These are phyloP conservation scores for Colletotrichum tamarilloi DNA, from an alignment of 2,329 filamentous ascomycete genomes.

Conservation along the genomic window DNA sequence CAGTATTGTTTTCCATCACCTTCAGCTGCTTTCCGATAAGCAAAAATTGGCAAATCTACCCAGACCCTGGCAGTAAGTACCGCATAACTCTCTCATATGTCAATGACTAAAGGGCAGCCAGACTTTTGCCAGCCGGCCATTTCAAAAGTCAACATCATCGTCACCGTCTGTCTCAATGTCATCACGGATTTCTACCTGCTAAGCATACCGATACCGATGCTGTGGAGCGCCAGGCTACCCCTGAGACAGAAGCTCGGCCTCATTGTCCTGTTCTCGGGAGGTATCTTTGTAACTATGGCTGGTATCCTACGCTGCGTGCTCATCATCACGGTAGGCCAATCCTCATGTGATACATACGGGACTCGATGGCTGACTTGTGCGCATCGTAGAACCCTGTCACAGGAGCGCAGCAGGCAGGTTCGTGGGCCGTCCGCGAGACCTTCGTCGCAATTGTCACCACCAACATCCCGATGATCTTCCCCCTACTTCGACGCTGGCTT, in stretches of 20 bases:
- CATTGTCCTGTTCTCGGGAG: slow-evolving; percentile 51
- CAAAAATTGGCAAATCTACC: slow-evolving; percentile 64
- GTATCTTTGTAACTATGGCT: slow-evolving; percentile 53
- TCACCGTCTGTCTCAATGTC: slow-evolving; percentile 36
- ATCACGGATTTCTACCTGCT: slow-evolving; percentile 38
- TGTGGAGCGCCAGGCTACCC: slow-evolving; percentile 41
- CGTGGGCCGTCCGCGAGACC: slow-evolving; percentile 37
- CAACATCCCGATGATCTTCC: slow-evolving; percentile 37
- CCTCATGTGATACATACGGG: fast-evolving
- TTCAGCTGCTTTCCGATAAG: slow-evolving; percentile 58
- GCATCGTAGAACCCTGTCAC: slow-evolving; percentile 25
- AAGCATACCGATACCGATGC: slow-evolving; percentile 38
- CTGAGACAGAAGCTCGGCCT: slow-evolving; percentile 47
- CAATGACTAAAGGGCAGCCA: slow-evolving; percentile 49
- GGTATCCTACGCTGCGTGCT: slow-evolving; percentile 49
- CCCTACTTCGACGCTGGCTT: slow-evolving; percentile 20
- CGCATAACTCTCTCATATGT: slow-evolving; percentile 1
- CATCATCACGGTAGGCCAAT: slow-evolving; percentile 41
- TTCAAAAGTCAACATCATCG: slow-evolving; percentile 35
- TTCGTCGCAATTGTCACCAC: slow-evolving; percentile 37
- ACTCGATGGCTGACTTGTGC: not conserved
- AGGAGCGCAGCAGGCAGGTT: slow-evolving; percentile 28
- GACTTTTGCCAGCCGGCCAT: slow-evolving; percentile 37
- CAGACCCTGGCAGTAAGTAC: slow-evolving; percentile 60
- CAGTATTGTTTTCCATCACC: slow-evolving; percentile 57